Evolutionary conservation across 2,329 filamentous ascomycete species (phyloP), one percentile per base, ranked within the genome.

Genomic region (Sclerotinia minor): DNA sequence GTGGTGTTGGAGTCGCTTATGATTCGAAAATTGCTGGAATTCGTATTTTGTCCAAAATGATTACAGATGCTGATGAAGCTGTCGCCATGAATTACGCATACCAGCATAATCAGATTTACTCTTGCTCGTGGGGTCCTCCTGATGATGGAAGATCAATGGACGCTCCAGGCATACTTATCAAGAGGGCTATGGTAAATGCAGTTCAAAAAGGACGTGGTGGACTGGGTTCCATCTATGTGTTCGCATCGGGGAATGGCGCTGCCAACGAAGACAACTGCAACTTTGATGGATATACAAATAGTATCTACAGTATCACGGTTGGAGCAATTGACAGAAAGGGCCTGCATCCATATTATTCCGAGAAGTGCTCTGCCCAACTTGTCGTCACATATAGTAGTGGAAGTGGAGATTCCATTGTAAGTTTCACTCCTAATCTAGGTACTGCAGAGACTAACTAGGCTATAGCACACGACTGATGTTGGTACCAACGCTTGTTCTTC

Each of bases 271-370:
- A 99, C 78, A 98, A 99, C 80, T 99, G 95, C 84, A 99, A 99
- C 78, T 99, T 99, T 78, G 95, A 99, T 77, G 95, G 95, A 50
- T 99, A 99, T 80, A 99, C 95, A 69, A 99, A 99, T 82, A 97
- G 94, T 77, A 99, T 99, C 74, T 99, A 98, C 83, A 97, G 93
- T 78, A 95, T 99, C 74, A 97, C 94, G 0, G 93, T 99, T 24
- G 95, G 95, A 49, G 94, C 94, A 45, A 90, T 99, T 70, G 94
- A 97, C 77, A 85, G 92, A 69, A 88, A 90, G 72, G 94, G 94
- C 50, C 80, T 86, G n/a, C 94, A 98, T 76, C 94, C 95, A 0
- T 95, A 94, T 78, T 99, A 99, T 79, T 97, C 94, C 0, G 95
- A 99, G 79, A 90, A 92, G 71, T 99, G 95, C 81, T 97, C 94